phyloP scores from a whole-genome alignment of 257 asterid species.

The Thymus mandschuricus region DNA sequence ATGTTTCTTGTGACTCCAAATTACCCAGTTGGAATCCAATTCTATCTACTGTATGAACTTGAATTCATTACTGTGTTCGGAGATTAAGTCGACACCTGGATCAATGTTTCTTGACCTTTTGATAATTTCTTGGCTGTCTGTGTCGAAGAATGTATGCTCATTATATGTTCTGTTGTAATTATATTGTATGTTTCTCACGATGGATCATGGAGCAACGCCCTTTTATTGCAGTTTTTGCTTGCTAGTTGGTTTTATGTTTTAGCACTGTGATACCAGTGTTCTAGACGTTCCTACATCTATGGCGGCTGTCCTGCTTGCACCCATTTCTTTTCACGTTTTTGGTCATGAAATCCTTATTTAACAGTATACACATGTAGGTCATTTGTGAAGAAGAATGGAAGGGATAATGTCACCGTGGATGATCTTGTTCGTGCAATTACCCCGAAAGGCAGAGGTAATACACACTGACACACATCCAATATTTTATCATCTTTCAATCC shows the following conservation, averaged over 20 bases:
- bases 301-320: constrained; percentile 17
- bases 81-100: neutral
- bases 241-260: neutral
- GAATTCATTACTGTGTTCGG: neutral
- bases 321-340: neutral
- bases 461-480: neutral
- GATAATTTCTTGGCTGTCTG: neutral
- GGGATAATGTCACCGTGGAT: constrained; percentile 48
- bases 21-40: neutral
- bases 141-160: neutral
- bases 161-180: neutral
- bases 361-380: constrained; percentile 32
- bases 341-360: constrained; percentile 5
- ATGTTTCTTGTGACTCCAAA: neutral
- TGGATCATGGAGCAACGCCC: neutral
- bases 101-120: neutral
- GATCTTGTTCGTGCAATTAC: constrained; percentile 53
- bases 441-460: constrained; percentile 57
- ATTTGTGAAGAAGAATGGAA: constrained; percentile 45
- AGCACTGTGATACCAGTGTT: neutral
- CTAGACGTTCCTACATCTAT: neutral
- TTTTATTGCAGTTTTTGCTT: neutral
- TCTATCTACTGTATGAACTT: neutral
- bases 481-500: constrained; percentile 15
- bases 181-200: neutral